These are phyloP conservation scores for Candida coleopterorum DNA, from an alignment of 805 yeast species.

Conservation along the genomic window DNA sequence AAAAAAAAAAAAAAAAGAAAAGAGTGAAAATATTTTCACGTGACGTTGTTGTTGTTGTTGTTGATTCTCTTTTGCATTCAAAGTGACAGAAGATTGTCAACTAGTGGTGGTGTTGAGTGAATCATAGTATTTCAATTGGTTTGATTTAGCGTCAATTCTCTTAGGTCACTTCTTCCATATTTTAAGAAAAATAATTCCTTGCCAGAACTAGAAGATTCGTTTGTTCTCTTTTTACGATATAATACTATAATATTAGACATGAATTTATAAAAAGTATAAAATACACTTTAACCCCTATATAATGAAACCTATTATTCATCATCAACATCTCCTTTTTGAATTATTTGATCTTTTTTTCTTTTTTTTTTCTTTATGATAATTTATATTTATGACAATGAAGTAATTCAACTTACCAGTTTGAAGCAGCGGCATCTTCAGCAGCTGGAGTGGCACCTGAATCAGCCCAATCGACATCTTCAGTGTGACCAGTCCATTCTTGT, in stretches of 20 bases:
- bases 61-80: too few relatives aligned
- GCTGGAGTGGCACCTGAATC: constrained; percentile 48
- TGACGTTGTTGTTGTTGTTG: too few relatives aligned
- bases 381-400: constrained; percentile 2
- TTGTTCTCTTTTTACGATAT: constrained; percentile 1
- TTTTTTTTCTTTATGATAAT: neutral
- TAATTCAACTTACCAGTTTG: constrained; percentile 36
- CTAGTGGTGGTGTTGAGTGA: too few relatives aligned
- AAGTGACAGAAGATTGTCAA: too few relatives aligned
- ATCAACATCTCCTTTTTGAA: constrained; percentile 1
- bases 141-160: too few relatives aligned
- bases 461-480: constrained; percentile 66
- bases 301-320: constrained; percentile 2
- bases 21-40: too few relatives aligned
- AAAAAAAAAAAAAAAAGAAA: too few relatives aligned
- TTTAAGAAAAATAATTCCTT: too few relatives aligned
- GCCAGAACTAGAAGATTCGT: too few relatives aligned
- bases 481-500: constrained; percentile 53
- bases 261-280: constrained; percentile 8
- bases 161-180: too few relatives aligned
- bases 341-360: neutral
- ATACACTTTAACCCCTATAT: constrained; percentile 7
- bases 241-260: constrained; percentile 6
- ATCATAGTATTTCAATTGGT: too few relatives aligned
- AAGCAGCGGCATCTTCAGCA: constrained; percentile 74